Evolutionary conservation across 169 alveolate species (phyloP), one percentile per base, ranked within the genome.

Genomic region (Plasmodium berghei): DNA sequence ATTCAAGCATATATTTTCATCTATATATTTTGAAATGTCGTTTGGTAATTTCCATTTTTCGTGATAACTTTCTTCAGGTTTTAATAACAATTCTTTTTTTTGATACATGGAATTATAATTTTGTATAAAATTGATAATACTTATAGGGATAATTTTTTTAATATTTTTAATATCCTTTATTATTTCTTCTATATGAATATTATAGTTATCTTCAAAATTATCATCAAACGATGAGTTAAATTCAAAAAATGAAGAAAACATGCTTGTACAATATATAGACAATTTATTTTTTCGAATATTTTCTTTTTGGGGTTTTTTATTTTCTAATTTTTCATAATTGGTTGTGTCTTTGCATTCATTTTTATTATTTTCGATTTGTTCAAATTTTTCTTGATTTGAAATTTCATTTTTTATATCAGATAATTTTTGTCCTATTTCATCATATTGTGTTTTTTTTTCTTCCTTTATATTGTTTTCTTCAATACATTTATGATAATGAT

Each of bases 161-260:
- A 67, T 67, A 20, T 67, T 66, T 20, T 59, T 59, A 9, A 80
- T 80, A 14, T 55, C 61, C 20, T 42, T 55, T 28, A 80, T 67
- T 12, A 80, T 80, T 4, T 59, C 48, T 10, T 80, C 90, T 18
- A 67, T 67, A 61, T 80, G 90, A 20, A 26, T 49, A 66, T 80
- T 45, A 61, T 66, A 80, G 28, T 62, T 55, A 66, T 80, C 85
- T 45, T 52, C 54, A 40, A 80, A 54, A 42, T 67, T 62, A 20
- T 64, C 71, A 80, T 80, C 90, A 67, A 80, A 80, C 9, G 90
- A 80, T 55, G 90, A 80, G 20, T 61, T 67, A 49, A 49, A 80
- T 67, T 67, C 90, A 56, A 80, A 80, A 67, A 80, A 66, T 52
- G 69, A 45, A 14, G 90, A 80, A 18, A 80, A 80, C 72, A 80